Base-by-base conservation (phyloP, 116 monocot genomes). In the Posidonia oceanica region DNA sequence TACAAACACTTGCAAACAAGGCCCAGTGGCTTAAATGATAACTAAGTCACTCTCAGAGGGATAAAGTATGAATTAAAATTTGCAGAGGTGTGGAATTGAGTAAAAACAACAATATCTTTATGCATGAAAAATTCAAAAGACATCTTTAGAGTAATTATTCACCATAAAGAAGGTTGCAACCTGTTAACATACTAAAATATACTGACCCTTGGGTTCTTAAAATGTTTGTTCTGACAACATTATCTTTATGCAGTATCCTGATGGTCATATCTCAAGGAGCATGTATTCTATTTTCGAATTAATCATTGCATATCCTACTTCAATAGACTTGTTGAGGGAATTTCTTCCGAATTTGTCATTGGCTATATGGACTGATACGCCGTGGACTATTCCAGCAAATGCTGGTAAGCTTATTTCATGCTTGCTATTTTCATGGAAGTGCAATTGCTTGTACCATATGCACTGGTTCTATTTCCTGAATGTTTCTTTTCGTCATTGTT, bases 331-430 rank as follows among this genome's bases (percentile, higher is more conserved):
- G 54, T 67, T 98, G 59, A 77, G 75, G 64, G 85, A 90, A 61
- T 98, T 87, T 75, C 77, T 90, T 68, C 82, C 98, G 57, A 55
- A 93, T 75, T 59, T 98, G 58, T 90, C 66, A 63, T 67, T 98
- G 77, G 93, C 87, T 16, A 88, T 98, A 83, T 98, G 98, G 98
- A 98, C 98, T 59, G 93, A 93, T 66, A 98, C 98, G 57, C 93
- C 98, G 29, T 98, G 98, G 98, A 98, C 98, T 48, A 98, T 98
- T 38, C 98, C 98, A 56, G 98, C 93, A 69, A 98, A 98, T 93
- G 93, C 92, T 70, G 98, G 98, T 98, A 75, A 87, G 69, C 7
- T n/a, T 63, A 61, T 21, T 59, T 16, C 39, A 38, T 36, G 36
- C 36, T 61, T 36, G 11, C 61, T 61, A 48, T 48, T 48, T 48